A percentile compares a stretch with the other conserved stretches of the same genome.
phyloP scores from a whole-genome alignment of 768 basidiomycete species.

The Termitomyces sp. region DNA sequence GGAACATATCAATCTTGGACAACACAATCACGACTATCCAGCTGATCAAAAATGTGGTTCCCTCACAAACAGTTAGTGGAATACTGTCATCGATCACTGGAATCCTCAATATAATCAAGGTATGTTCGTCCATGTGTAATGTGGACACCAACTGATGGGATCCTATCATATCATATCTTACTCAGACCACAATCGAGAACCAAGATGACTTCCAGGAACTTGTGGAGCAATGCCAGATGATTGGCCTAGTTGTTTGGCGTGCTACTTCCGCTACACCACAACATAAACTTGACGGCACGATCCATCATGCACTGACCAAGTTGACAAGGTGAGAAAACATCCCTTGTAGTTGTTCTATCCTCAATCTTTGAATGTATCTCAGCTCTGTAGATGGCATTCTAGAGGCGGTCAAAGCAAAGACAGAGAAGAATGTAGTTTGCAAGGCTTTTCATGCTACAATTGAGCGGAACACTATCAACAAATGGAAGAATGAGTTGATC shows the following conservation, averaged over 20 bases:
- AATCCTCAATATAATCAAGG: constrained; percentile 8
- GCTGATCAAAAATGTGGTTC: neutral
- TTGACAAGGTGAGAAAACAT: neutral
- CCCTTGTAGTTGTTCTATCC: no score
- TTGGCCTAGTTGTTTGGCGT: constrained; percentile 9
- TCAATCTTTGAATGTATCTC: neutral
- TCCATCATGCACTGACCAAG: neutral
- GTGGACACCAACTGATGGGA: no score
- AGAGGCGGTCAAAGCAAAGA: constrained; percentile 1
- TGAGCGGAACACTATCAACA: constrained; percentile 10
- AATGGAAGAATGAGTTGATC: constrained; percentile 8
- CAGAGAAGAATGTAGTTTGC: neutral
- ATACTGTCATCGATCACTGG: constrained; percentile 4
- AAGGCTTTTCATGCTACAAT: constrained; percentile 9
- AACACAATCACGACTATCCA: constrained; percentile 1
- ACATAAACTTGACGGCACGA: no score
- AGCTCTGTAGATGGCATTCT: neutral
- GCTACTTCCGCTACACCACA: neutral
- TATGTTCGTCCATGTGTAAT: neutral
- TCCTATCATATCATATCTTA: neutral
- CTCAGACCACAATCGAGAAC: constrained; percentile 6
- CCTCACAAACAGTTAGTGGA: neutral
- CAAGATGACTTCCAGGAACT: constrained; percentile 11
- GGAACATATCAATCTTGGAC: constrained; percentile 4
- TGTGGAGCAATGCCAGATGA: constrained; percentile 13